Evolutionary conservation across 2,329 filamentous ascomycete species (phyloP).

Genomic region (Hymenoscyphus albidus): DNA sequence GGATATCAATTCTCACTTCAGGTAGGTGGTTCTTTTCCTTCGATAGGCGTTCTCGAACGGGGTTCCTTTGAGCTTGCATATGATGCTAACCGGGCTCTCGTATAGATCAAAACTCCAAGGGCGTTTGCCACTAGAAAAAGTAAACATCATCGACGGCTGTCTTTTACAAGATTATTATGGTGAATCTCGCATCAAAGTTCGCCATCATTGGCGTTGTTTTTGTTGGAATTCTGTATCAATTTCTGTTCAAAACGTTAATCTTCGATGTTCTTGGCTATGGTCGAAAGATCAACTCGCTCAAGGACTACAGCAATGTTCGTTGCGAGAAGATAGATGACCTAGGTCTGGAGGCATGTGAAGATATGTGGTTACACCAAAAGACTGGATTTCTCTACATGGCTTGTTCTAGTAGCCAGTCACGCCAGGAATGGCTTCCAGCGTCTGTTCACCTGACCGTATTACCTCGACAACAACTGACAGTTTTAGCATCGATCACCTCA

Average conservation of each 20-base stretch:
- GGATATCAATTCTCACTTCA: no score
- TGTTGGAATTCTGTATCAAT: conserved; percentile 33
- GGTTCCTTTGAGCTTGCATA: background rate
- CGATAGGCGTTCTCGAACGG: background rate
- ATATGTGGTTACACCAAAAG: conserved; percentile 32
- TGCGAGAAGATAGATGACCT: conserved; percentile 28
- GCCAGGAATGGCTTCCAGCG: conserved; percentile 30
- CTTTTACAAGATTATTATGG: conserved; percentile 3
- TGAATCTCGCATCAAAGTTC: conserved; percentile 19
- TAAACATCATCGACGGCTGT: background rate
- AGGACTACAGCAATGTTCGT: conserved; percentile 32
- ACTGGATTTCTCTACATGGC: conserved; percentile 31
- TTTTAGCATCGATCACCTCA: conserved; percentile 24
- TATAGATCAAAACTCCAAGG: no score
- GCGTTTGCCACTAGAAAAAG: background rate
- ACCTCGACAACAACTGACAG: background rate
- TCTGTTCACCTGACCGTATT: conserved; percentile 17
- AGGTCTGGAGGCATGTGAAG: conserved; percentile 31
- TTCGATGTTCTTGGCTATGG: conserved; percentile 34
- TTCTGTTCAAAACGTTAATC: conserved; percentile 31
- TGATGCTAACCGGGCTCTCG: background rate
- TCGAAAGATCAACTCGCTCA: conserved; percentile 33
- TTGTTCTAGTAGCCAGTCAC: conserved; percentile 26
- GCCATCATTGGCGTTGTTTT: conserved; percentile 21
- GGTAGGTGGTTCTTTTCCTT: no score